Percentiles rank a stretch among this genome's conserved stretches.
Conservation (phyloP, 768 basidiomycete genomes). For the Termitomyces sp. region DNA sequence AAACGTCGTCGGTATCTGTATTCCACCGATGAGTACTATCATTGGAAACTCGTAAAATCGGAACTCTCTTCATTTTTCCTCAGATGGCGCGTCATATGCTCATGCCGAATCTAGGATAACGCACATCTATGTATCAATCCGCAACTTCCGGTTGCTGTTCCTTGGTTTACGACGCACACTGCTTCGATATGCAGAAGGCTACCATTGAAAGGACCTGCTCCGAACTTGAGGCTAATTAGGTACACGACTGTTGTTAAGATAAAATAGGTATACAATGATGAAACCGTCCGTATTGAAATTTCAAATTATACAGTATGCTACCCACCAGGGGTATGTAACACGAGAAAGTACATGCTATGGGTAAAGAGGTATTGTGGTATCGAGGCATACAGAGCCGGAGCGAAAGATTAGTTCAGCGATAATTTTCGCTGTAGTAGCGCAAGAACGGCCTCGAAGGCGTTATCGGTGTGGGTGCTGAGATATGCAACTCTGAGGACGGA, state of each 20-base stretch:
- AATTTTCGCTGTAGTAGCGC: not conserved
- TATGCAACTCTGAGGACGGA: conserved; percentile 2
- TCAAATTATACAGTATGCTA: not conserved
- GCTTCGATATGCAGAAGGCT: not conserved
- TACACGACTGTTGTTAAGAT: not conserved
- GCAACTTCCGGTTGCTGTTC: not conserved
- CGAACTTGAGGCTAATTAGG: not conserved
- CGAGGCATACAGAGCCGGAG: not conserved
- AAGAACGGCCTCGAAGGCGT: conserved; percentile 7
- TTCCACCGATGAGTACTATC: not conserved
- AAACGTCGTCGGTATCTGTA: not conserved
- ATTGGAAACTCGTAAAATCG: not conserved
- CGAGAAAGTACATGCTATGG: not conserved
- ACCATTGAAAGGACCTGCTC: not conserved
- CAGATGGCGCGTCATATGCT: not conserved
- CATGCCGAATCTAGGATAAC: not conserved
- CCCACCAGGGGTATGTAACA: not conserved
- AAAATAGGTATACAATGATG: not conserved
- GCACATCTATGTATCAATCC: not conserved
- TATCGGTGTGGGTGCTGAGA: conserved; percentile 12
- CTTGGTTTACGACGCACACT: not conserved
- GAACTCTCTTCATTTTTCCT: not conserved
- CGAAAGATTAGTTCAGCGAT: not conserved
- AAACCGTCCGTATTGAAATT: not conserved
- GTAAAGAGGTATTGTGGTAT: not conserved